A percentile compares a stretch with the other conserved stretches of the same genome.
Conservation (phyloP, 352 stramenopile species). For the Phytopythium cucurbitacearum region DNA sequence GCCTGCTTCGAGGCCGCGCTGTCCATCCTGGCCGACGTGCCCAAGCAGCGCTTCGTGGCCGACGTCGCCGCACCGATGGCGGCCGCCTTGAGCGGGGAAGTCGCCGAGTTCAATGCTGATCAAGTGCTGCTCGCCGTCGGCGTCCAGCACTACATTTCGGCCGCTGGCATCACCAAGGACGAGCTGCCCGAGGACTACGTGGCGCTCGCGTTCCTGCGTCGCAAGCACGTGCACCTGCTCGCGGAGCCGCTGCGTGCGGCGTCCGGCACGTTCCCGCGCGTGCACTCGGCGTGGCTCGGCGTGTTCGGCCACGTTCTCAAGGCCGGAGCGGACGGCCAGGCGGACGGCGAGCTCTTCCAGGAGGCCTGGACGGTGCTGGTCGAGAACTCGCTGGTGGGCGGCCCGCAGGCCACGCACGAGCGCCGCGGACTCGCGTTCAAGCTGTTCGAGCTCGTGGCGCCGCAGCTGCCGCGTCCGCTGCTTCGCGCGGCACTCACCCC, state of each 20-base stretch:
- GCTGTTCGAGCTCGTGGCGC: conserved; percentile 73
- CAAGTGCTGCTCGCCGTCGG: conserved; percentile 75
- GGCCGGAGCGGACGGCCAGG: conserved; percentile 20
- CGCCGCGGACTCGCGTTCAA: conserved; percentile 76
- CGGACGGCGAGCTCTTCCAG: conserved; percentile 68
- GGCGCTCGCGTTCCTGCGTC: conserved; percentile 39
- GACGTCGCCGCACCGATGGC: conserved; percentile 17
- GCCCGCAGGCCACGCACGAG: conserved; percentile 49
- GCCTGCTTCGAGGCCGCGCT: conserved; percentile 69
- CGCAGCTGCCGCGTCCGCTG: conserved; percentile 38
- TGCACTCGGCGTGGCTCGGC: conserved; percentile 75
- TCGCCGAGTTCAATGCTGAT: conserved; percentile 60
- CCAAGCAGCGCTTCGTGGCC: conserved; percentile 38
- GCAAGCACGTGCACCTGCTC: conserved; percentile 59
- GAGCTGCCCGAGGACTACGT: conserved; percentile 32
- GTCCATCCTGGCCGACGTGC: conserved; percentile 48
- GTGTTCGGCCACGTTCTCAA: conserved; percentile 73
- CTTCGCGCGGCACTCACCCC: conserved; percentile 67
- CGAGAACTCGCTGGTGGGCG: conserved; percentile 65
- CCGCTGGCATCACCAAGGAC: conserved; percentile 29
- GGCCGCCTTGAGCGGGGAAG: conserved; percentile 10
- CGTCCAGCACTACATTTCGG: conserved; percentile 63
- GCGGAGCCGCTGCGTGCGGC: conserved; percentile 63
- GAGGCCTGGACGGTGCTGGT: conserved; percentile 80
- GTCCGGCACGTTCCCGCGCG: conserved; percentile 65